phyloP scores from a whole-genome alignment of 2,329 filamentous ascomycete genomes.

The Ilyonectria robusta region DNA sequence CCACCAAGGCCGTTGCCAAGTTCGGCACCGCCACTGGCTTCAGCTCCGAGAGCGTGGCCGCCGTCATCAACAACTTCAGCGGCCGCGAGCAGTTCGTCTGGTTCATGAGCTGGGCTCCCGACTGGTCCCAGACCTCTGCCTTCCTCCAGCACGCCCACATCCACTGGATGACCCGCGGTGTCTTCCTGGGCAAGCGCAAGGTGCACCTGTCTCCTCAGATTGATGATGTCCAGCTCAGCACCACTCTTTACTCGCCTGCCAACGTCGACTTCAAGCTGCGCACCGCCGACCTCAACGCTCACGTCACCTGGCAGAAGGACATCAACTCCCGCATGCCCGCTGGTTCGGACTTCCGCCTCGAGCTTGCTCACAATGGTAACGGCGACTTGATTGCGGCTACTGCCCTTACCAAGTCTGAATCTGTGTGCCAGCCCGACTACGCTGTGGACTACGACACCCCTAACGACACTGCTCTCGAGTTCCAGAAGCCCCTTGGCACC shows the following conservation, averaged over 20 bases:
- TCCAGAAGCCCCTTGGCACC: conserved; percentile 27
- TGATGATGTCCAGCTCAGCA: conserved; percentile 33
- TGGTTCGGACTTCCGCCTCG: conserved; percentile 31
- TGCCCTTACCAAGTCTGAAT: background rate
- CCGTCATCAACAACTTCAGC: conserved; percentile 33
- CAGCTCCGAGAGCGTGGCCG: conserved; percentile 31
- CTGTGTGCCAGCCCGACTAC: conserved; percentile 16
- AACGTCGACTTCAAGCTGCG: conserved; percentile 35
- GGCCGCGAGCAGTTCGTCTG: conserved; percentile 41
- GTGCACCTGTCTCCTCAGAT: conserved; percentile 33
- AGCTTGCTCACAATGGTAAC: conserved; percentile 38
- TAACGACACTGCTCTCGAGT: conserved; percentile 32
- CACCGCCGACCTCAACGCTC: conserved; percentile 31
- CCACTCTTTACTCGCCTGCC: conserved; percentile 32
- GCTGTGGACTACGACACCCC: conserved; percentile 33
- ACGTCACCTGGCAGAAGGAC: conserved; percentile 33
- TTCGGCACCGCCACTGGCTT: conserved; percentile 32
- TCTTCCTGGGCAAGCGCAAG: conserved; percentile 40
- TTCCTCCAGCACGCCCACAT: conserved; percentile 37
- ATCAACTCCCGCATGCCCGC: conserved; percentile 33
- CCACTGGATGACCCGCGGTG: conserved; percentile 38
- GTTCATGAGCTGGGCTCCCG: conserved; percentile 37
- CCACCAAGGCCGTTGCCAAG: conserved; percentile 30
- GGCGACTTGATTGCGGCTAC: conserved; percentile 35
- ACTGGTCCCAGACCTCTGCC: conserved; percentile 35